phyloP scores from a whole-genome alignment of 805 yeast species.

The Kluyveromyces dobzhanskii region DNA sequence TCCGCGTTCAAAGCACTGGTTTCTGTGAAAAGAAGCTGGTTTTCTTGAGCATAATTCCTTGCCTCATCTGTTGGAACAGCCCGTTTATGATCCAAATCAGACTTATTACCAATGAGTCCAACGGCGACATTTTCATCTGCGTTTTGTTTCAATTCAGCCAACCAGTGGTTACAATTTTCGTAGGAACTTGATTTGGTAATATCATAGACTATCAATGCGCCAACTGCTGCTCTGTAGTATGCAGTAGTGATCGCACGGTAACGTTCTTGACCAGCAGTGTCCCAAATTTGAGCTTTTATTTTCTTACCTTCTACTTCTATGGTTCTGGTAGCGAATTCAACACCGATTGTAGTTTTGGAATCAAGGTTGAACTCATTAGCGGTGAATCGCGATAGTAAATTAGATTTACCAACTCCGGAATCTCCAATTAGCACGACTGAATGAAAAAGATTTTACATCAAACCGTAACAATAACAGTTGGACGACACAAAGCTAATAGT shows the following conservation, averaged over 20 bases:
- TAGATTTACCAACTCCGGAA: constrained; percentile 95
- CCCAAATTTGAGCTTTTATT: constrained; percentile 93
- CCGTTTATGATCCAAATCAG: constrained; percentile 83
- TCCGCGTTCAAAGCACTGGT: constrained; percentile 91
- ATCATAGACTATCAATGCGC: constrained; percentile 92
- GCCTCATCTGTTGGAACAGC: constrained; percentile 99
- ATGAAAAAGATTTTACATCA: background rate
- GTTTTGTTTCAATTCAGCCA: constrained; percentile 83
- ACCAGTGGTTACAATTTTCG: constrained; percentile 80
- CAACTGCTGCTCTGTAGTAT: constrained; percentile 96
- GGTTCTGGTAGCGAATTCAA: constrained; percentile 95
- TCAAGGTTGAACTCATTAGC: constrained; percentile 94
- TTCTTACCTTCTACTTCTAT: constrained; percentile 78
- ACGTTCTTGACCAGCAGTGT: constrained; percentile 98
- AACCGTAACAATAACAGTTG: background rate
- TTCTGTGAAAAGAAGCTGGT: constrained; percentile 86
- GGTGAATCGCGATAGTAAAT: constrained; percentile 86
- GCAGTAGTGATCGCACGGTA: constrained; percentile 97
- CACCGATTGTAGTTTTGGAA: constrained; percentile 92
- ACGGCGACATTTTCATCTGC: constrained; percentile 94
- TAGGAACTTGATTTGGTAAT: constrained; percentile 84
- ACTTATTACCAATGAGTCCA: constrained; percentile 87
- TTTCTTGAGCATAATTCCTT: constrained; percentile 85
- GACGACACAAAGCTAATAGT: no score
- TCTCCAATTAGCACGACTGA: constrained; percentile 89